Conservation (phyloP, 2,329 filamentous ascomycete genomes). For the Camptophora hylomeconis region DNA sequence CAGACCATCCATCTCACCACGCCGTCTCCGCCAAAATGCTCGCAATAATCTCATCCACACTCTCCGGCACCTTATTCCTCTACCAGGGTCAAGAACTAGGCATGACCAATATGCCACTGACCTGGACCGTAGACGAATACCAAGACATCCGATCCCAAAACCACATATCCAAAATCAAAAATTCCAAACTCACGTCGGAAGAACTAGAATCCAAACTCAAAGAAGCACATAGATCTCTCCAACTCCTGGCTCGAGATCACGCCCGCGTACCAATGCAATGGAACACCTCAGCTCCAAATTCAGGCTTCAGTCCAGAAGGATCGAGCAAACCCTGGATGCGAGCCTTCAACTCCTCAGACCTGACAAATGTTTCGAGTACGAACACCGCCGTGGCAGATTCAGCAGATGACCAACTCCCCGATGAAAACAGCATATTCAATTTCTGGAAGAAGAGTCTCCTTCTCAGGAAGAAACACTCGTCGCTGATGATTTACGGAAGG, state of each 20-base stretch:
- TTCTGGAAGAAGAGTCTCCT: conserved; percentile 48
- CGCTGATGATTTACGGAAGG: no score
- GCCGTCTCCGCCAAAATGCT: conserved; percentile 40
- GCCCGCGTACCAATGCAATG: conserved; percentile 56
- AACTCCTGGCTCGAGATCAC: conserved; percentile 37
- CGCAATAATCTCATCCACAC: conserved; percentile 32
- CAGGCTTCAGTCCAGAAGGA: conserved; percentile 59
- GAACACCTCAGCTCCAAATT: conserved; percentile 37
- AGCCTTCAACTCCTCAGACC: conserved; percentile 47
- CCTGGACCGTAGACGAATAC: conserved; percentile 36
- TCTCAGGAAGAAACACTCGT: conserved; percentile 44
- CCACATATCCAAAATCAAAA: conserved; percentile 30
- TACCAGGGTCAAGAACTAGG: conserved; percentile 51
- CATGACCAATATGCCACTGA: conserved; percentile 40
- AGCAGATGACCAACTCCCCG: conserved; percentile 23
- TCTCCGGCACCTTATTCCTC: conserved; percentile 43
- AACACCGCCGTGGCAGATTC: no score
- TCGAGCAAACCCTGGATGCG: conserved; percentile 59
- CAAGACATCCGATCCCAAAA: conserved; percentile 33
- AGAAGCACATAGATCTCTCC: conserved; percentile 12
- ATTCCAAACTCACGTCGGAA: conserved; percentile 2
- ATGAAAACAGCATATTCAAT: conserved; percentile 38
- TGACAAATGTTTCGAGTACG: conserved; percentile 51
- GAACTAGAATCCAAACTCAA: conserved; percentile 19
- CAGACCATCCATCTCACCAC: conserved; percentile 32